Evolutionary conservation across 257 asterid genomes (phyloP).

Genomic region (Solanum habrochaites): DNA sequence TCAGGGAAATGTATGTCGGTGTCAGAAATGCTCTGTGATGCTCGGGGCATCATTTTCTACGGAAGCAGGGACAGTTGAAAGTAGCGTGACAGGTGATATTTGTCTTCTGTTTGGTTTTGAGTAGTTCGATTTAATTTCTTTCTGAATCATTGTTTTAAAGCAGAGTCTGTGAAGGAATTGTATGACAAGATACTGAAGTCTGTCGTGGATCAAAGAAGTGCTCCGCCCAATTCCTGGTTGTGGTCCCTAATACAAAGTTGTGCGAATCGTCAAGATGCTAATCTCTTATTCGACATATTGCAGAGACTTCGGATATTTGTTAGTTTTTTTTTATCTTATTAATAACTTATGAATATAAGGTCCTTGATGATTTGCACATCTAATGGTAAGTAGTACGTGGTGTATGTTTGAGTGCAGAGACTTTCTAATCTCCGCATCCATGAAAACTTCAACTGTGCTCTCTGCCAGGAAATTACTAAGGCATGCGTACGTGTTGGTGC

Average conservation of each 20-base stretch:
- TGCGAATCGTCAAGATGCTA: slow-evolving; percentile 53
- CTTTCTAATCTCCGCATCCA: slow-evolving; percentile 79
- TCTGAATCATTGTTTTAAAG: slow-evolving; percentile 18
- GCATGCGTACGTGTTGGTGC: slow-evolving; percentile 84
- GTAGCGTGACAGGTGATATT: slow-evolving; percentile 37
- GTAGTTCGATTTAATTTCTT: background rate
- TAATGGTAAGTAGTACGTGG: background rate
- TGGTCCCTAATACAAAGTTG: slow-evolving; percentile 68
- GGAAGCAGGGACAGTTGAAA: slow-evolving; percentile 22
- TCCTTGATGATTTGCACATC: background rate
- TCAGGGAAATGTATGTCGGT: background rate
- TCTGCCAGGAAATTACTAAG: slow-evolving; percentile 75
- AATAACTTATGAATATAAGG: background rate
- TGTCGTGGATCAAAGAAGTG: slow-evolving; percentile 44
- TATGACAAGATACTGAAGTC: slow-evolving; percentile 56
- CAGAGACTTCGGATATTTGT: slow-evolving; percentile 69
- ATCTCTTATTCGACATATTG: slow-evolving; percentile 58
- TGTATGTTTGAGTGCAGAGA: slow-evolving; percentile 47
- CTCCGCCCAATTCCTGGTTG: slow-evolving; percentile 88
- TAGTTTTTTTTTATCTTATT: slow-evolving; percentile 19
- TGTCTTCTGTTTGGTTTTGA: background rate
- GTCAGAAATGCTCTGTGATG: slow-evolving; percentile 10
- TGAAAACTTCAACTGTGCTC: slow-evolving; percentile 64
- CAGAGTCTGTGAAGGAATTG: slow-evolving; percentile 61
- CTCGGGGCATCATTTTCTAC: slow-evolving; percentile 36